Evolutionary conservation across 2,329 filamentous ascomycete genomes (phyloP), one percentile per base, ranked within the genome.

Genomic region (Pestalotiopsis sp.): DNA sequence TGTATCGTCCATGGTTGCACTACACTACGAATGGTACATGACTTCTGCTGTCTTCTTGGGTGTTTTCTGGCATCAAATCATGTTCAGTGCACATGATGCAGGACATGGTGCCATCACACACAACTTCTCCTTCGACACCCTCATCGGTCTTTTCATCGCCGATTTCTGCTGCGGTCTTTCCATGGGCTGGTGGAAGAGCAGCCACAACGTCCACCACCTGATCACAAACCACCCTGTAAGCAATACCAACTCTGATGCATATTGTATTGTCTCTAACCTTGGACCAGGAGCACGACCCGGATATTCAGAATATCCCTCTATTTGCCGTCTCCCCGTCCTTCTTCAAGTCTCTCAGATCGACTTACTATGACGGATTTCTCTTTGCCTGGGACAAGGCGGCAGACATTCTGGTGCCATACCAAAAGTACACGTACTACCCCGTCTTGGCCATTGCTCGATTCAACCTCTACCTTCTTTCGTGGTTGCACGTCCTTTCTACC

Each of bases 161-260:
- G 88, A 91, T 73, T 89, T 90, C 72, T 88, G 87, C 80, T 89
- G 88, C 70, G 89, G 89, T 44, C 81, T 91, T 20, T 89, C 87
- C 3, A 88, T 91, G 66, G 88, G 89, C 20, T 91, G 89, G 89
- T 91, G 89, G 89, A 91, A 91, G 80, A 86, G 86, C 73, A 89
- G 85, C 65, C 89, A 91, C 80, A 91, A 91, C 67, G 87, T 91
- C 3, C 89, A 91, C 75, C 89, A 91, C 71, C 83, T 91, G 3
- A 80, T 91, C 67, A 91, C 89, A 57, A 91, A 91, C 80, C 82
- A 85, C 72, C 87, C 88, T 1, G 82, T 84, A 72, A 26, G 66
- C 69, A 22, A 58, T 13, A 17, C 14, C 64, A n/a, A 1, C 30
- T 10, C 59, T 9, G 14, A 17, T 13, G 5, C 11, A 0, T 26